These are phyloP conservation scores for Tetracentron sinense DNA, from an alignment of 164 flowering plant genomes.

Conservation along the genomic window DNA sequence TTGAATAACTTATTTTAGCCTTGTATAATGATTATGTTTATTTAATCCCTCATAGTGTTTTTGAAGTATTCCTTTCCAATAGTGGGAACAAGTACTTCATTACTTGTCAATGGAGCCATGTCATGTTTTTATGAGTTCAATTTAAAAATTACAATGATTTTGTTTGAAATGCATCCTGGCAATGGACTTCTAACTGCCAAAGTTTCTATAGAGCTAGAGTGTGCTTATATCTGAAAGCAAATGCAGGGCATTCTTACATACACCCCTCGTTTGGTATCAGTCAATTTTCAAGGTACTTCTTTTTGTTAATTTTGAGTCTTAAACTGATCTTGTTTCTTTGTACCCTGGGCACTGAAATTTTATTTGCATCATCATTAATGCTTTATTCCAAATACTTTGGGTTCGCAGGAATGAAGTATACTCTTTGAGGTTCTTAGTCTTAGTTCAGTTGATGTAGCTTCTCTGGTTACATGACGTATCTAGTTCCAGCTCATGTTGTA, in stretches of 20 bases:
- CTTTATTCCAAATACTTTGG: too few relatives aligned
- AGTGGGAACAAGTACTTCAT: neutral
- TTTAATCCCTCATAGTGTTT: neutral
- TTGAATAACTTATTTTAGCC: neutral
- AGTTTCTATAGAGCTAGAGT: constrained; percentile 5
- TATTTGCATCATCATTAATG: too few relatives aligned
- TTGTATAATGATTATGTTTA: neutral
- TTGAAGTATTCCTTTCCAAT: neutral
- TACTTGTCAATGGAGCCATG: neutral
- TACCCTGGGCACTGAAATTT: neutral
- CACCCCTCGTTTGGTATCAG: constrained; percentile 80
- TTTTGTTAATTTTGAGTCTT: neutral
- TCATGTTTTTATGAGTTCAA: neutral
- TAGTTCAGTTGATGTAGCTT: neutral
- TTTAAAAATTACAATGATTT: neutral
- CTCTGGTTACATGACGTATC: neutral
- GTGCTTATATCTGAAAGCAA: constrained; percentile 7
- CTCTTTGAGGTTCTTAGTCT: too few relatives aligned
- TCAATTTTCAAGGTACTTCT: constrained; percentile 66
- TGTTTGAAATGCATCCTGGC: neutral
- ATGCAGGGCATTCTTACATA: constrained; percentile 69
- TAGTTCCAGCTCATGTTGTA: neutral
- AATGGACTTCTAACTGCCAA: neutral
- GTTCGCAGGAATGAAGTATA: too few relatives aligned
- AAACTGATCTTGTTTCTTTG: neutral